These are phyloP conservation scores for Hyphopichia khmerensis DNA, from an alignment of 1,139 yeast species.

Conservation along the genomic window DNA sequence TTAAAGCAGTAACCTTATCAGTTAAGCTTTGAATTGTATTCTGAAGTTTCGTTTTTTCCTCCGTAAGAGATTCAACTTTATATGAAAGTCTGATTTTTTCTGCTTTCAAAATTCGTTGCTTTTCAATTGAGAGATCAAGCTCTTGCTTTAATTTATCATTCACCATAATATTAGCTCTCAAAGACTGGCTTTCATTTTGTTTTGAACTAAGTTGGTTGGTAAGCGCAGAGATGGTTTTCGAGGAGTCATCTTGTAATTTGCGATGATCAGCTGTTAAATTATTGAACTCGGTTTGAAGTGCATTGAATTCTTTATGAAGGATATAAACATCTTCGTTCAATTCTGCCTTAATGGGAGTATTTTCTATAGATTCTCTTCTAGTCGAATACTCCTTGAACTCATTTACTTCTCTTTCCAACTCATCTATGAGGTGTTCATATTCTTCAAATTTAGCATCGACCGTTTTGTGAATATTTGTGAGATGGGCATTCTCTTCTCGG, in stretches of 20 bases:
- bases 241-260: slow-evolving; percentile 23
- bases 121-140: slow-evolving; percentile 44
- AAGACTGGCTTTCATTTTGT: slow-evolving; percentile 22
- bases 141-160: slow-evolving; percentile 36
- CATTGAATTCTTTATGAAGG: slow-evolving; percentile 7
- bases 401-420: slow-evolving; percentile 32
- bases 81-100: slow-evolving; percentile 49
- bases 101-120: slow-evolving; percentile 47
- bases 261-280: slow-evolving; percentile 20
- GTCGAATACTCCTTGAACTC: slow-evolving; percentile 16
- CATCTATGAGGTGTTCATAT: slow-evolving; percentile 30
- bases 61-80: slow-evolving; percentile 36
- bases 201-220: slow-evolving; percentile 28
- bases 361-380: slow-evolving; percentile 6
- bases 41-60: slow-evolving; percentile 36
- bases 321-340: slow-evolving; percentile 21
- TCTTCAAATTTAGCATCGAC: slow-evolving; percentile 28
- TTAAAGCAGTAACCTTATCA: slow-evolving; percentile 25
- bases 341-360: slow-evolving; percentile 13
- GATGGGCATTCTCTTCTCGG: slow-evolving; percentile 20
- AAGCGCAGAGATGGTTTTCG: slow-evolving; percentile 26
- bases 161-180: slow-evolving; percentile 20
- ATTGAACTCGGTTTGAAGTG: slow-evolving; percentile 20
- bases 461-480: slow-evolving; percentile 12
- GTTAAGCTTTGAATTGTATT: slow-evolving; percentile 31